A percentile compares a stretch with the other conserved stretches of the same genome.
These are phyloP conservation scores for Vanrija pseudolonga DNA, from an alignment of 1,284 basidiomycete species.

Conservation along the genomic window DNA sequence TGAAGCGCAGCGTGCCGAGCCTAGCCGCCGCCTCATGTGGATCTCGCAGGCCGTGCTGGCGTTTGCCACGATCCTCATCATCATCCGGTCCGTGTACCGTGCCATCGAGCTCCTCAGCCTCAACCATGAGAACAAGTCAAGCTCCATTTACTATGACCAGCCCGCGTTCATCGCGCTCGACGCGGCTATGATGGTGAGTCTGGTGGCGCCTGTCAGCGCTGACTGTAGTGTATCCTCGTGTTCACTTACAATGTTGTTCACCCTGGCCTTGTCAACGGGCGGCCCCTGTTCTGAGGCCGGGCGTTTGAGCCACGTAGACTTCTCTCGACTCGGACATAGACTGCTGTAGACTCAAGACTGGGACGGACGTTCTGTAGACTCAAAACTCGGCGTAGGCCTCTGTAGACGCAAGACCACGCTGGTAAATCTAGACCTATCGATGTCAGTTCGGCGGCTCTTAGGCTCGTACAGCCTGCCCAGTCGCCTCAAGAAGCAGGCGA, in stretches of 20 bases:
- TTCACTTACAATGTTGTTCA: conserved; percentile 15
- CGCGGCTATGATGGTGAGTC: conserved; percentile 31
- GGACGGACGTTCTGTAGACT: no score
- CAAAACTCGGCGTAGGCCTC: no score
- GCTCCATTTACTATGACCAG: conserved; percentile 38
- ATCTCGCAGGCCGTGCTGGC: conserved; percentile 16
- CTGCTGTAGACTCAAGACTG: no score
- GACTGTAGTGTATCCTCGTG: conserved; percentile 9
- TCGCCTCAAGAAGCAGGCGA: no score
- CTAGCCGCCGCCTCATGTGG: neutral
- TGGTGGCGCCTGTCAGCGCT: neutral
- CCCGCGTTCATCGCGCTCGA: conserved; percentile 38
- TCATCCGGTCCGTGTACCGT: conserved; percentile 42
- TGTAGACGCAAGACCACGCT: no score
- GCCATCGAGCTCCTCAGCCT: conserved; percentile 34
- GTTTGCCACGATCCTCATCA: conserved; percentile 34
- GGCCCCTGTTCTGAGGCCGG: no score
- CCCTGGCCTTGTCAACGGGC: conserved; percentile 8
- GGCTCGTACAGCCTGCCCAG: no score
- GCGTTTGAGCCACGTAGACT: no score
- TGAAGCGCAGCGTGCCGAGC: neutral
- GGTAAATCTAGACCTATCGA: no score
- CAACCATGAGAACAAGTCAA: conserved; percentile 35
- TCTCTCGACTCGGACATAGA: no score
- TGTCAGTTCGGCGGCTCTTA: no score